phyloP scores from a whole-genome alignment of 2,329 filamentous ascomycete species.

The Trichoderma aggressivum region DNA sequence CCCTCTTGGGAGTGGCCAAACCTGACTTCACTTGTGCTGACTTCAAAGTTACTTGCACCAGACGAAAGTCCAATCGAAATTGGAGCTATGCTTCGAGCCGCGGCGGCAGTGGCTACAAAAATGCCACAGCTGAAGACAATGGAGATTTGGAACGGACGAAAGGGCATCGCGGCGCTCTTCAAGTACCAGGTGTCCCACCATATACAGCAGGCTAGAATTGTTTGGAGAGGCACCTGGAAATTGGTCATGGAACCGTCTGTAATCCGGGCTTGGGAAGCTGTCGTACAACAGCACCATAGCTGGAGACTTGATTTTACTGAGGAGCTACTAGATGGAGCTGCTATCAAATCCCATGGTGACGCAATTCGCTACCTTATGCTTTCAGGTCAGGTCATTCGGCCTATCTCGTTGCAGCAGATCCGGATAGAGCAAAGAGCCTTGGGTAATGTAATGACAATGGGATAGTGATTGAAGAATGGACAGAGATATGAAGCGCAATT shows the following conservation, averaged over 20 bases:
- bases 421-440: conserved; percentile 17
- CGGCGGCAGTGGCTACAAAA: conserved; percentile 25
- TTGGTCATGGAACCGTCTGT: conserved; percentile 8
- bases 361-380: conserved; percentile 22
- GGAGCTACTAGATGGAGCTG: conserved; percentile 18
- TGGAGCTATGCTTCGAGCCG: conserved; percentile 26
- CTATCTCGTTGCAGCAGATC: conserved; percentile 22
- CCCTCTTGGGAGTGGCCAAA: conserved; percentile 24
- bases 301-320: conserved; percentile 1
- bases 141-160: conserved; percentile 34
- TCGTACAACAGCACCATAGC: conserved; percentile 13
- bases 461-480: neutral
- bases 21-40: conserved; percentile 29
- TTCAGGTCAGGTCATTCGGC: conserved; percentile 18
- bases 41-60: conserved; percentile 26
- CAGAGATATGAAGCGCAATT: neutral
- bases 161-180: conserved; percentile 26
- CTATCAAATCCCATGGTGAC: conserved; percentile 22
- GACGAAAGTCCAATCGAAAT: conserved; percentile 20
- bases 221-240: conserved; percentile 20
- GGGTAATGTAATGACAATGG: neutral
- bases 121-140: conserved; percentile 33
- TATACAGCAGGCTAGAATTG: conserved; percentile 18
- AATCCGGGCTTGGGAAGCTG: conserved; percentile 23
- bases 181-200: conserved; percentile 19